Evolutionary conservation across 257 asterid genomes (phyloP).

Genomic region (Solanum piurae): DNA sequence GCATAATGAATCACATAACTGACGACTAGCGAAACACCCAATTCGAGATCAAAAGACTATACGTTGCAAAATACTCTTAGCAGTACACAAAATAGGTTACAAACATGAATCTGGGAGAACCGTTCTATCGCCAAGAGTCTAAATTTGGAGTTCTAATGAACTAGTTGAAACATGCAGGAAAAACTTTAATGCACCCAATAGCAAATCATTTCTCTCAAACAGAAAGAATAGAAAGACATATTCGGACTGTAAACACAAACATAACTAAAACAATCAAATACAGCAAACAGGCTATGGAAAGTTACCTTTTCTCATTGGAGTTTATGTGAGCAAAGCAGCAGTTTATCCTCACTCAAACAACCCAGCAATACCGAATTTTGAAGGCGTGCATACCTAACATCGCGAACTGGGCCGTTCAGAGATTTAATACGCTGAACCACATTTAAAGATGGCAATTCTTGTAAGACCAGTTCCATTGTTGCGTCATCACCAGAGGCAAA

Average conservation of each 20-base stretch:
- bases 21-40: neutral
- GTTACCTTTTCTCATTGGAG: constrained; percentile 21
- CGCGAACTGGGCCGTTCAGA: constrained; percentile 36
- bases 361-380: constrained; percentile 40
- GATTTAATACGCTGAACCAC: constrained; percentile 32
- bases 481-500: constrained; percentile 54
- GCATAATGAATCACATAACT: neutral
- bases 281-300: neutral
- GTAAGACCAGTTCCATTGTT: constrained; percentile 45
- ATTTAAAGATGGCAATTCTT: constrained; percentile 50
- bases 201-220: neutral
- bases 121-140: neutral
- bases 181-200: neutral
- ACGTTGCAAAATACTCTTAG: neutral
- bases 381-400: constrained; percentile 40
- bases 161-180: neutral
- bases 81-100: neutral
- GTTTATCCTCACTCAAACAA: constrained; percentile 50
- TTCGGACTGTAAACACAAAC: neutral
- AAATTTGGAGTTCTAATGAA: neutral
- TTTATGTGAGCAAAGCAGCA: constrained; percentile 43
- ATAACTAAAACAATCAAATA: neutral
- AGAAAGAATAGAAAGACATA: neutral
- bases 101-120: neutral
- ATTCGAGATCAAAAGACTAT: neutral